Evolutionary conservation across 805 yeast genomes (phyloP).

Genomic region (Sugiyamaella mastotermitis): DNA sequence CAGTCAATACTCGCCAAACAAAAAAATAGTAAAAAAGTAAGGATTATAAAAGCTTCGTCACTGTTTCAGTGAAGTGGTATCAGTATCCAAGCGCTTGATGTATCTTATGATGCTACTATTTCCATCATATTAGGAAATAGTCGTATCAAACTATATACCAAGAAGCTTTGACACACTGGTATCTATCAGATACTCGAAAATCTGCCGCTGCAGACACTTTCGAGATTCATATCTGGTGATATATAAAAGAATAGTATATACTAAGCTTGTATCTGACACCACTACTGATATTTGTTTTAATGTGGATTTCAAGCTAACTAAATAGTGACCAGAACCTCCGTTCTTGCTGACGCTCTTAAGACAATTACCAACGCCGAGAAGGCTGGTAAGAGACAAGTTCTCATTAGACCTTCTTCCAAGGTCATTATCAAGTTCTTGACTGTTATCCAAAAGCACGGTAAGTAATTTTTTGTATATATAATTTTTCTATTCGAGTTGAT

Average conservation of each 20-base stretch:
- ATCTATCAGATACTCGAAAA: constrained; percentile 1
- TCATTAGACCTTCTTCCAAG: constrained; percentile 97
- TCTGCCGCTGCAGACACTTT: background rate
- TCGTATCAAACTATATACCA: constrained; percentile 6
- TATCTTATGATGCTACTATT: constrained; percentile 2
- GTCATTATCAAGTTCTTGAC: constrained; percentile 94
- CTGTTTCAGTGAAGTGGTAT: too few species aligned
- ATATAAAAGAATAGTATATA: background rate
- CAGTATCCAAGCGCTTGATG: constrained; percentile 19
- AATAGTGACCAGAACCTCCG: constrained; percentile 93
- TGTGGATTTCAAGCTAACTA: background rate
- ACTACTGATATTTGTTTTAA: background rate
- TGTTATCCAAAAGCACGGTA: constrained; percentile 97
- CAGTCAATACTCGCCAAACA: too few species aligned
- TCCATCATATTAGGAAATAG: background rate
- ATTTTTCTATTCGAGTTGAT: constrained; percentile 66
- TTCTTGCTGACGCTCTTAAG: constrained; percentile 97
- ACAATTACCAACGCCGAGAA: constrained; percentile 98
- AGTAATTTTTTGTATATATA: constrained; percentile 26
- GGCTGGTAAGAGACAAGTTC: constrained; percentile 98
- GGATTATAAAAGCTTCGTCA: too few species aligned
- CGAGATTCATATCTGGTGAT: background rate
- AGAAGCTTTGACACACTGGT: constrained; percentile 23
- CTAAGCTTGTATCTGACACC: background rate
- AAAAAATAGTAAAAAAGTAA: too few species aligned